Evolutionary conservation across 805 yeast species (phyloP), one percentile per base, ranked within the genome.

Genomic region (Wickerhamiella siamensis): DNA sequence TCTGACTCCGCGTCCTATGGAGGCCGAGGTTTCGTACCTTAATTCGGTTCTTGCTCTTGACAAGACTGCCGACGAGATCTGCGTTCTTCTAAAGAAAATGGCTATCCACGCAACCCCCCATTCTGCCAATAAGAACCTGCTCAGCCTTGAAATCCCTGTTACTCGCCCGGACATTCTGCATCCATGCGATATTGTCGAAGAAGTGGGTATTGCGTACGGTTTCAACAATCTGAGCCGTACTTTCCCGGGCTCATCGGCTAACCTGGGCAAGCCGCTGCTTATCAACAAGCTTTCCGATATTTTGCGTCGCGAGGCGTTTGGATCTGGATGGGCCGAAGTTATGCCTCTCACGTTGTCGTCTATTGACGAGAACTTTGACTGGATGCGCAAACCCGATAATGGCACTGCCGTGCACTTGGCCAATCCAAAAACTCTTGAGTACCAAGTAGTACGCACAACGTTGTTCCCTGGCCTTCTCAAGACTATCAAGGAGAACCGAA

Each of bases 121-220:
- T 3, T 47, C 61, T 3, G 52, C 58, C 1, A 69, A 73, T 49
- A 53, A 63, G 5, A 68, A 75, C 48, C 57, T 73, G 32, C 57
- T 83, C 39, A 74, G 75, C 40, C 87, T 86, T 43, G 59, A 64
- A 31, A 75, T 91, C 45, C 99, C 99, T 48, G 79, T 83, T 55
- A 91, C 98, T 31, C 81, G 99, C 69, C 78, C 97, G 9, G 99
- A 91, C 63, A 74, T 91, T 47, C 70, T 91, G 56, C 99, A 91
- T 63, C 94, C 84, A 60, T 88, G 97, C 71, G 99, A 91, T 64
- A 79, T 91, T 51, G 83, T 91, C 94, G 99, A 91, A 64, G 99
- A 91, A 62, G 95, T 88, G 38, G 98, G 95, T 38, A 80, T 91
- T 57, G 93, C 84, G 24, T 91, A 84, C 59, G 99, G 98, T 44